A percentile compares a stretch with the other conserved stretches of the same genome.
These are phyloP conservation scores for Eutrema salsugineum DNA, from an alignment of 441 rosid genomes.

Conservation along the genomic window DNA sequence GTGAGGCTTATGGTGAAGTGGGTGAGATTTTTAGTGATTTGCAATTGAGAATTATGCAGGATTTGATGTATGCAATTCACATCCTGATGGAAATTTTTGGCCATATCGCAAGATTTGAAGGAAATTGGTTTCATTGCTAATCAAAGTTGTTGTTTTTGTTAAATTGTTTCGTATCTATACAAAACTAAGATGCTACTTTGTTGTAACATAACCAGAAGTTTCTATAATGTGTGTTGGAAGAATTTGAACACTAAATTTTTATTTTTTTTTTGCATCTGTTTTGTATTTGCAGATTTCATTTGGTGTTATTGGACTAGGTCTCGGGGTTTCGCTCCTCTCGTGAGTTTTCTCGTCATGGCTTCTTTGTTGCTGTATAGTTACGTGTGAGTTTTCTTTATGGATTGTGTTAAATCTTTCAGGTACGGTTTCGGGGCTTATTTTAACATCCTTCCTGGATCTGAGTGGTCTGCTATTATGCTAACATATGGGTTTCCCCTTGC, in stretches of 20 bases:
- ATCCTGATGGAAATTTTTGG: background rate
- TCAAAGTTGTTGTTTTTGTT: background rate
- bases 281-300: constrained; percentile 67
- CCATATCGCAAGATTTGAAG: background rate
- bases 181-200: background rate
- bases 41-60: background rate
- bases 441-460: constrained; percentile 90
- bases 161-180: background rate
- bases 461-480: constrained; percentile 94
- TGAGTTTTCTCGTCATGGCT: constrained; percentile 35
- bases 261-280: background rate
- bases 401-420: constrained; percentile 37
- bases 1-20: background rate
- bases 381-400: background rate
- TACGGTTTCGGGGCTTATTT: constrained; percentile 96
- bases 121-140: background rate
- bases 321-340: constrained; percentile 77
- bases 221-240: background rate
- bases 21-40: background rate
- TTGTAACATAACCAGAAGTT: background rate
- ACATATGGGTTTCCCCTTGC: constrained; percentile 98
- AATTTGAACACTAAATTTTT: background rate
- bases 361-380: background rate
- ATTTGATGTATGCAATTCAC: background rate
- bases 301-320: constrained; percentile 82